Percentiles rank a stretch among this genome's conserved stretches.
These are phyloP conservation scores for Copromyces sp. DNA, from an alignment of 495 filamentous ascomycete species.

Conservation along the genomic window DNA sequence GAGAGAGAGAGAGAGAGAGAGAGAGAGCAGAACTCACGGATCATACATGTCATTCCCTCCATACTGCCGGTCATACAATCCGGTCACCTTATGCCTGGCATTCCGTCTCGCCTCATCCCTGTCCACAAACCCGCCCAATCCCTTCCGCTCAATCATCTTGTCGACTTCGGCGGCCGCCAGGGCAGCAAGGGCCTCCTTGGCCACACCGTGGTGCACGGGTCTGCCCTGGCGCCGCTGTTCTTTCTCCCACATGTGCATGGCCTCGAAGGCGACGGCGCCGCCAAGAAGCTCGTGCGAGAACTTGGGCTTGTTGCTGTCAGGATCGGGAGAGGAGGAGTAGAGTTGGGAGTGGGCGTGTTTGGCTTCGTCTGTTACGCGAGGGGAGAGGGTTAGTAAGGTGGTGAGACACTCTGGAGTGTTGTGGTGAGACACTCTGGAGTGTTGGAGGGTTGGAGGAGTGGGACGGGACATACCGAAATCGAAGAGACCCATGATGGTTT, in stretches of 20 bases:
- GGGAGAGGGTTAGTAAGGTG: not conserved
- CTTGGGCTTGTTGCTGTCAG: slow-evolving; percentile 45
- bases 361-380: slow-evolving; percentile 19
- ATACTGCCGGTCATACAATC: slow-evolving; percentile 54
- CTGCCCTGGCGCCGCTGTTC: slow-evolving; percentile 64
- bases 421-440: too few species aligned
- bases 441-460: too few species aligned
- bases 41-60: slow-evolving; percentile 36
- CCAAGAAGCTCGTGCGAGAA: slow-evolving; percentile 65
- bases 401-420: too few species aligned
- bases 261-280: slow-evolving; percentile 69
- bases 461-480: slow-evolving; percentile 25
- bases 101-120: slow-evolving; percentile 54
- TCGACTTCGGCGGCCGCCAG: slow-evolving; percentile 67
- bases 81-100: slow-evolving; percentile 53
- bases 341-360: slow-evolving; percentile 50
- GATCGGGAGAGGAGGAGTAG: slow-evolving; percentile 33
- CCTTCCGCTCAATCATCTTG: slow-evolving; percentile 71
- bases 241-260: slow-evolving; percentile 73
- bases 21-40: slow-evolving; percentile 29
- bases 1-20: not conserved
- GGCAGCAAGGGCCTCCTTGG: slow-evolving; percentile 66
- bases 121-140: slow-evolving; percentile 54
- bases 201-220: slow-evolving; percentile 57
- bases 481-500: slow-evolving; percentile 24